Evolutionary conservation across 352 stramenopile species (phyloP), one percentile per base, ranked within the genome.

Genomic region (Phytopythium delawarense): DNA sequence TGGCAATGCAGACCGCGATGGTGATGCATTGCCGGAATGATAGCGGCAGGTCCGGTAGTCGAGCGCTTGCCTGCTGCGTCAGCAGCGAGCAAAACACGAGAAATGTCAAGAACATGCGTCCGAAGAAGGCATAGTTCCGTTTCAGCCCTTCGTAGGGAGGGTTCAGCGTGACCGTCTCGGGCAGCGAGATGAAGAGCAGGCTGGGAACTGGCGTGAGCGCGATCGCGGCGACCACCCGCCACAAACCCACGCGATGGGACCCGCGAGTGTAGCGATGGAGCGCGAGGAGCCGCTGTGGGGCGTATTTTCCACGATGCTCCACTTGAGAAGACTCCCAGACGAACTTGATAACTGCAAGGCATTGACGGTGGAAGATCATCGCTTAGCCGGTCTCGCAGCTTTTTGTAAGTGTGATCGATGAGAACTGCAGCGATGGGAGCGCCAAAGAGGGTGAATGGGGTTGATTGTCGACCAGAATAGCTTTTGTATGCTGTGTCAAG

Each of bases 71-170:
- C 63, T 62, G 59, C 34, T 69, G 63, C 58, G 56, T 65, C 18
- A 58, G 51, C 20, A 65, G 32, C 15, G 64, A 49, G 21, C 63
- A 65, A 44, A 60, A 69, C 51, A 65, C 60, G n/a, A 61, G 56
- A 59, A 62, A 69, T 7, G 58, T 62, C 12, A 69, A 35, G 58
- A 61, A 69, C 34, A 69, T 65, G n/a, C 63, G 59, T 4, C 58
- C 58, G 28, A 61, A 69, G 51, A 69, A 69, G 21, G 42, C 61
- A 9, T 69, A 59, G 63, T 69, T 69, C 23, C 44, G 46, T 25
- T 52, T 11, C 3, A 52, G 23, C 0, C 46, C 46, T 4, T 52
- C 46, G 23, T 21, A 52, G 9, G 46, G 46, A 34, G 23, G 46
- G 12, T n/a, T 52, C 23, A 52, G 13, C 23, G 21, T 12, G 46